Base-by-base conservation (phyloP, 129 eudicot species). In the Lactuca sativa region DNA sequence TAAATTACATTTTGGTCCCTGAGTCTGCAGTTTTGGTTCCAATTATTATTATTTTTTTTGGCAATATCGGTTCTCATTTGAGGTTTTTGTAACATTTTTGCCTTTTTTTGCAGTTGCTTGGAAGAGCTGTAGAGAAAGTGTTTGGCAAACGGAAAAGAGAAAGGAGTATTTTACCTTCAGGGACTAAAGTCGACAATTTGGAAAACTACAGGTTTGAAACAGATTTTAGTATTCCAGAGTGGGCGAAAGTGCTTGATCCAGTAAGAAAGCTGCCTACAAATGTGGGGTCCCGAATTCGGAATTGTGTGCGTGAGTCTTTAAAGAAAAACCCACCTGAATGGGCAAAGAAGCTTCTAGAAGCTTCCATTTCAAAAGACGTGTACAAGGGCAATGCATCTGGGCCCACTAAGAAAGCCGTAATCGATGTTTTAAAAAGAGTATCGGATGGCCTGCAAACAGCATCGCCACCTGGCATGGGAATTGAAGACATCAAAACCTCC, bases 341-440 rank as follows among this genome's bases (percentile, higher is more conserved):
- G 93, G 93, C 89, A 15, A 83, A 61, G 81, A 66, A 57, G 64
- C 31, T 6, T 21, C 48, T 86, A 62, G 84, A 78, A 67, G 74
- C 66, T 41, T 86, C 89, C 30, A 84, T 86, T 21, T 49, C 86
- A 32, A 86, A 86, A 78, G 89, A 13, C 15, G 83, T 86, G n/a
- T 86, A 86, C 49, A 86, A 84, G 56, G 83, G 89, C 32, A 86
- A 86, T 66, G 89, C 93, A 13, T 83, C 89, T 64, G 93, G 93
- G 48, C 93, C 93, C 5, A 86, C 93, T 9, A 83, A 86, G 92
- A 81, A 40, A 59, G 88, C 88, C 62, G 86, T 86, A 18, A 55
- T 73, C 17, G 15, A 72, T 30, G 82, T 86, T 48, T 78, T 86
- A 21, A 70, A 37, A 31, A 53, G 44, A 43, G 71, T 70, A 3